A percentile compares a stretch with the other conserved stretches of the same genome.
phyloP scores from a whole-genome alignment of 257 asterid genomes.

The Echites panduratus region DNA sequence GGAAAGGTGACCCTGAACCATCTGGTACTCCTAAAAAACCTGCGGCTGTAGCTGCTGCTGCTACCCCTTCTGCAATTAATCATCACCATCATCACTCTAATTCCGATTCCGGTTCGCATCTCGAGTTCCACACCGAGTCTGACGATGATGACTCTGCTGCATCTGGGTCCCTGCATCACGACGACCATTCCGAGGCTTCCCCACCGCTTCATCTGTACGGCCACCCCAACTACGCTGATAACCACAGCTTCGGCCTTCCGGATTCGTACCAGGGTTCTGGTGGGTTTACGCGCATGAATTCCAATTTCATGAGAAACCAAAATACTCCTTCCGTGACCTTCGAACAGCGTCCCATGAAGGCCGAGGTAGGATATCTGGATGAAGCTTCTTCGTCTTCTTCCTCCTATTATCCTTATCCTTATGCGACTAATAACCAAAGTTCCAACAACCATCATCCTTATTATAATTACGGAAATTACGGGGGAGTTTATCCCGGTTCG shows the following conservation, averaged over 20 bases:
- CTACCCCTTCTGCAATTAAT: slow-evolving; percentile 23
- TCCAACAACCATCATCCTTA: slow-evolving; percentile 19
- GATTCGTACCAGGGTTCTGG: slow-evolving; percentile 23
- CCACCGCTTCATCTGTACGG: slow-evolving; percentile 17
- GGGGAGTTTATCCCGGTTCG: slow-evolving; percentile 43
- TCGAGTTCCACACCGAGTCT: slow-evolving; percentile 56
- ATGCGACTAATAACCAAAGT: slow-evolving; percentile 21
- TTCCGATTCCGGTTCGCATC: slow-evolving; percentile 83
- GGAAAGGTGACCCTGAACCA: slow-evolving; percentile 45
- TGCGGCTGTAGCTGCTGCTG: slow-evolving; percentile 2
- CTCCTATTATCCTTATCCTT: slow-evolving; percentile 34
- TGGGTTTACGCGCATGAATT: slow-evolving; percentile 57
- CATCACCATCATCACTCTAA: slow-evolving; percentile 31
- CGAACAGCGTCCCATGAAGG: slow-evolving; percentile 65
- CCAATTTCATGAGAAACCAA: slow-evolving; percentile 67
- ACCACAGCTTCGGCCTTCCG: slow-evolving; percentile 3
- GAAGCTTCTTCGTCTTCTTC: slow-evolving; percentile 46
- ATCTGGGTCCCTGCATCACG: slow-evolving; percentile 46
- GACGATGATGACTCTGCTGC: slow-evolving; percentile 48
- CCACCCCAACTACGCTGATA: slow-evolving; percentile 11
- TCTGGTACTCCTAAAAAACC: slow-evolving; percentile 19
- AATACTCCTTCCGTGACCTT: slow-evolving; percentile 61
- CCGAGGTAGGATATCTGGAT: slow-evolving; percentile 63
- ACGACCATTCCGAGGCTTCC: slow-evolving; percentile 20
- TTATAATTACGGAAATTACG: slow-evolving; percentile 31